Base-by-base conservation (phyloP, 331 rosid species). In the Cydonia oblonga region DNA sequence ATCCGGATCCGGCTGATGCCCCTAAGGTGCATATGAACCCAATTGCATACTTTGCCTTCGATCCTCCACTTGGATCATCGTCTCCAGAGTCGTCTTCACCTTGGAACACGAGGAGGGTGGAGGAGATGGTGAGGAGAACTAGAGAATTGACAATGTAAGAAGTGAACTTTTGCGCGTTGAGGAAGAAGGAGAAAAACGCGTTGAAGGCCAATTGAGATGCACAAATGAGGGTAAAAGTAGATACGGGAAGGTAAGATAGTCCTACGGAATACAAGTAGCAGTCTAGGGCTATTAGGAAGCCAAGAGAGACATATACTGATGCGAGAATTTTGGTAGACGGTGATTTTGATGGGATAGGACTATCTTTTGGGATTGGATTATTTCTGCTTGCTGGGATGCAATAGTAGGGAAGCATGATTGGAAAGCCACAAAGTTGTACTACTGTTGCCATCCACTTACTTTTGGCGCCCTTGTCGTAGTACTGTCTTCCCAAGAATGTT, bases 391-490 rank as follows among this genome's bases (percentile, higher is more conserved):
- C 25, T 77, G 65, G 11, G 70, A 85, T 51, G 75, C 67, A 64
- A 58, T 90, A 85, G 68, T 46, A 83, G 26, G 91, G 96, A 8
- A 86, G 83, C 20, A 88, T 71, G 75, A 88, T 60, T 6, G 96
- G 96, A 62, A 90, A 92, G 33, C 96, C 98, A 40, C 12, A 77
- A 19, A 82, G 56, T 64, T 84, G 84, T 23, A 75, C 86, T 4
- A 84, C 69, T 16, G 95, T 76, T 61, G 68, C 96, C 65, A 92
- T 15, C 92, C 92, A 86, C 56, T 82, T 81, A 76, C 96, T 92
- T 6, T 84, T 83, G 24, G 96, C 98, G 28, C 90, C 92, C 61
- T 83, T 80, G 28, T 58, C 80, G 54, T 59, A 84, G 64, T 88
- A 88, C 61, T 62, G 42, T 76, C 90, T 83, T 49, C 87, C 90